Conservation (phyloP, 495 filamentous ascomycete species). For the Penicillium cataractarum region DNA sequence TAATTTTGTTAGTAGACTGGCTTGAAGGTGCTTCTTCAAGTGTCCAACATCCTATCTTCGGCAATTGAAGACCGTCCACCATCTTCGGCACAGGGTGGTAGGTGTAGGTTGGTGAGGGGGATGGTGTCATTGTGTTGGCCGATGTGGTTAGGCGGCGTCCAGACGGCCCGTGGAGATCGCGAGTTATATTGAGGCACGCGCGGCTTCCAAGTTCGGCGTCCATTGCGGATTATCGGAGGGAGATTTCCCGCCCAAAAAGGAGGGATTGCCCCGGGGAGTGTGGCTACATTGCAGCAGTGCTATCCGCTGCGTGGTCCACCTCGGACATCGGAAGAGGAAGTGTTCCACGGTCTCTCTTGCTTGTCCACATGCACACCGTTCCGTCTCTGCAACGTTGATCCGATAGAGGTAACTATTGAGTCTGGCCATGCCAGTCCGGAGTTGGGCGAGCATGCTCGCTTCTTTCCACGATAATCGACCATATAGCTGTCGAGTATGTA, state of each 20-base stretch:
- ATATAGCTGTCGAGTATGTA: constrained; percentile 14
- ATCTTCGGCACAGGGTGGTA: constrained; percentile 18
- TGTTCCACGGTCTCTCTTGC: constrained; percentile 38
- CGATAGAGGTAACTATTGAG: constrained; percentile 37
- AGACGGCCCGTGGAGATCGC: constrained; percentile 8
- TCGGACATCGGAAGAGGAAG: constrained; percentile 41
- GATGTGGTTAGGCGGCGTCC: constrained; percentile 7
- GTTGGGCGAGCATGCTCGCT: constrained; percentile 36
- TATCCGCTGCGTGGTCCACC: constrained; percentile 32
- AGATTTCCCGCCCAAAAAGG: constrained; percentile 35
- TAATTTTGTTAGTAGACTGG: constrained; percentile 32
- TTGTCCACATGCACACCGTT: constrained; percentile 32
- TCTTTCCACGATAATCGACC: constrained; percentile 35
- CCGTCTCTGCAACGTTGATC: constrained; percentile 29
- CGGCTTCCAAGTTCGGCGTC: constrained; percentile 30
- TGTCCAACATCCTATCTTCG: constrained; percentile 31
- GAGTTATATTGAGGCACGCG: constrained; percentile 1
- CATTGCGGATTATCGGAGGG: constrained; percentile 33
- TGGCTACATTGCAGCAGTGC: constrained; percentile 37
- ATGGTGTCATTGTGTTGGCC: background rate
- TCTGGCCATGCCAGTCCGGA: constrained; percentile 35
- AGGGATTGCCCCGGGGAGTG: constrained; percentile 36
- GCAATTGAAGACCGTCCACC: constrained; percentile 8
- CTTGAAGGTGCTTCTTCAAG: constrained; percentile 35
- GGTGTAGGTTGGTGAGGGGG: constrained; percentile 2